These are phyloP conservation scores for Smallanthus sonchifolius DNA, from an alignment of 129 eudicot genomes.

Conservation along the genomic window DNA sequence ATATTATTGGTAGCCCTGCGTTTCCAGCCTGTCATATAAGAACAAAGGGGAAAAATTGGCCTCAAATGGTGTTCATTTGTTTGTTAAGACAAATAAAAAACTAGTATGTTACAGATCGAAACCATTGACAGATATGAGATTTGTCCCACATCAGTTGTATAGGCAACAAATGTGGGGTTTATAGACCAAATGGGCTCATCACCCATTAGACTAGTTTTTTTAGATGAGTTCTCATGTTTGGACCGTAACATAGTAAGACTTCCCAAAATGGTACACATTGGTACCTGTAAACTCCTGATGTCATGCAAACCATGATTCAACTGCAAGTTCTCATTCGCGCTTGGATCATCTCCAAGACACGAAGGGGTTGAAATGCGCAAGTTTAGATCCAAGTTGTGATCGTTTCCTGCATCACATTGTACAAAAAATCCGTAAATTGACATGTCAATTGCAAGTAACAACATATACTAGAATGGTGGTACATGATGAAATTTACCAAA, in stretches of 20 bases:
- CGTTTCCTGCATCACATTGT: conserved; percentile 30
- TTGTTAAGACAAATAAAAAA: background rate
- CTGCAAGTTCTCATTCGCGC: conserved; percentile 25
- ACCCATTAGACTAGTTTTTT: no score
- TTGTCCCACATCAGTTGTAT: no score
- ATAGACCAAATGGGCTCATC: no score
- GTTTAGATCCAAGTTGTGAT: conserved; percentile 52
- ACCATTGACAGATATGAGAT: background rate
- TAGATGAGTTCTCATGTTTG: no score
- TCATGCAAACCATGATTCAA: conserved; percentile 30
- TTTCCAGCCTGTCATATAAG: conserved; percentile 30
- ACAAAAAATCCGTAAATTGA: background rate
- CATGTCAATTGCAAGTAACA: background rate
- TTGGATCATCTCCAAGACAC: conserved; percentile 25
- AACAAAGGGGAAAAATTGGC: background rate
- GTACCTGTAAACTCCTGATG: conserved; percentile 36
- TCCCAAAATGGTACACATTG: background rate
- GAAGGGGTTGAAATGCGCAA: conserved; percentile 56
- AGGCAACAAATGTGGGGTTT: no score
- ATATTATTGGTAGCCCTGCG: conserved; percentile 33
- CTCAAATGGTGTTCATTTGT: background rate
- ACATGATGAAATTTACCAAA: conserved; percentile 16
- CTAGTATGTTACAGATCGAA: no score
- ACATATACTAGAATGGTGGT: background rate
- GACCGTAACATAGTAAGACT: background rate